phyloP scores from a whole-genome alignment of 331 rosid species.

The Phaseolus coccineus region DNA sequence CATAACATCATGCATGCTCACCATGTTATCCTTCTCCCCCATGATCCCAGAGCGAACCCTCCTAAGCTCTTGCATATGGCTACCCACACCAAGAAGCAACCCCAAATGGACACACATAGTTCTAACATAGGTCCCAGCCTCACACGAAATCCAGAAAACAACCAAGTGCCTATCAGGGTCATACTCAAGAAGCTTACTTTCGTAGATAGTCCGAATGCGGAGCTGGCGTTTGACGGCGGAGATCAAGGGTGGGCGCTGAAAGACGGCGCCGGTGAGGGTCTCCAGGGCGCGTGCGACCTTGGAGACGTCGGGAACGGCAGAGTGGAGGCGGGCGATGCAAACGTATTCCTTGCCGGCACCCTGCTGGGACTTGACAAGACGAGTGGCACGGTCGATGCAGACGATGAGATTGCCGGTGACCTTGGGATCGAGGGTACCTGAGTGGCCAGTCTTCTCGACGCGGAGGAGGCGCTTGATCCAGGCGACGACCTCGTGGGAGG shows the following conservation, averaged over 20 bases:
- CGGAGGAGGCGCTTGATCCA: conserved; percentile 92
- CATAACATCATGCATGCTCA: conserved; percentile 91
- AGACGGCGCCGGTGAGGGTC: conserved; percentile 88
- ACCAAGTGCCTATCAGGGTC: conserved; percentile 82
- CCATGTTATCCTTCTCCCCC: conserved; percentile 98
- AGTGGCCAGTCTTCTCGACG: conserved; percentile 88
- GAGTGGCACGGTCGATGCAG: conserved; percentile 91
- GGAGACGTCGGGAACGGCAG: conserved; percentile 73
- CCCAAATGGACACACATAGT: conserved; percentile 95
- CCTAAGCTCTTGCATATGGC: conserved; percentile 95
- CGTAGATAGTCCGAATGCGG: conserved; percentile 88
- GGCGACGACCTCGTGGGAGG: conserved; percentile 94
- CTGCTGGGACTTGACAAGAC: conserved; percentile 89
- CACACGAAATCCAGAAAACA: conserved; percentile 95
- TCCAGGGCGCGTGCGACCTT: conserved; percentile 88
- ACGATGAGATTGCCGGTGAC: conserved; percentile 93
- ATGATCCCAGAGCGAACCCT: conserved; percentile 91
- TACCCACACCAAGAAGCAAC: conserved; percentile 90
- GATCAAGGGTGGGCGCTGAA: conserved; percentile 89
- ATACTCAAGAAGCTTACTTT: conserved; percentile 92
- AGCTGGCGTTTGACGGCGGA: conserved; percentile 95
- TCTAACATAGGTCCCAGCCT: conserved; percentile 95
- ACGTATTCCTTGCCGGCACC: conserved; percentile 98
- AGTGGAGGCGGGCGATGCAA: conserved; percentile 82
- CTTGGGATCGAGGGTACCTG: conserved; percentile 92